A percentile compares a stretch with the other conserved stretches of the same genome.
Evolutionary conservation across 1,139 yeast species (phyloP).

Genomic region (Debaryomyces fabryi): DNA sequence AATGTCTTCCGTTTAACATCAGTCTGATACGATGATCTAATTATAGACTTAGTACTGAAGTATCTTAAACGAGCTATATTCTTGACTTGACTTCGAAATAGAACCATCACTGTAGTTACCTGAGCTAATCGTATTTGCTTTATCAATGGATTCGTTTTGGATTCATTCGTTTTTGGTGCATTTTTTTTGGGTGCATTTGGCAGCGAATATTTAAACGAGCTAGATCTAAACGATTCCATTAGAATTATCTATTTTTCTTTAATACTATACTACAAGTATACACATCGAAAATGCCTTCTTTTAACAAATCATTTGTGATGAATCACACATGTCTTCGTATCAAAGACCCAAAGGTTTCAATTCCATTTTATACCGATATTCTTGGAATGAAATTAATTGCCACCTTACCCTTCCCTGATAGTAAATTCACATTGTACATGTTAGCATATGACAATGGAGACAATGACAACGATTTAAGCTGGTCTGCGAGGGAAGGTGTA

Average conservation of each 20-base stretch:
- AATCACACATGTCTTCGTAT: conserved; percentile 81
- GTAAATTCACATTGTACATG: conserved; percentile 68
- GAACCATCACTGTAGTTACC: not conserved
- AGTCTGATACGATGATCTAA: conserved; percentile 5
- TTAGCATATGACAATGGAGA: conserved; percentile 59
- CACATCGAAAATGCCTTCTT: conserved; percentile 28
- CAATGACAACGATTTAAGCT: conserved; percentile 39
- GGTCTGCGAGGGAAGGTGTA: conserved; percentile 72
- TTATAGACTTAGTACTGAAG: not conserved
- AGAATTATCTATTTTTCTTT: not conserved
- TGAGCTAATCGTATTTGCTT: not conserved
- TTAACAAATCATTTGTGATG: conserved; percentile 46
- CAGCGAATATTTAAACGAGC: not conserved
- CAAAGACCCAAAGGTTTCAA: conserved; percentile 74
- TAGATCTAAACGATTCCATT: not conserved
- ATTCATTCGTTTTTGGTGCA: not conserved
- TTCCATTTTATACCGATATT: conserved; percentile 71
- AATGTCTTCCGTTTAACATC: conserved; percentile 31
- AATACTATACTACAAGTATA: not conserved
- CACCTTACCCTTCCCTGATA: conserved; percentile 54
- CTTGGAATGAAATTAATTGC: conserved; percentile 73
- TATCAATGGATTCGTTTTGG: not conserved
- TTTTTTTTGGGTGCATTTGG: not conserved
- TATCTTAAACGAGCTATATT: not conserved
- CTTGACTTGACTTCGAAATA: not conserved